These are phyloP conservation scores for Knufia petricola DNA, from an alignment of 2,329 filamentous ascomycete species.

Conservation along the genomic window DNA sequence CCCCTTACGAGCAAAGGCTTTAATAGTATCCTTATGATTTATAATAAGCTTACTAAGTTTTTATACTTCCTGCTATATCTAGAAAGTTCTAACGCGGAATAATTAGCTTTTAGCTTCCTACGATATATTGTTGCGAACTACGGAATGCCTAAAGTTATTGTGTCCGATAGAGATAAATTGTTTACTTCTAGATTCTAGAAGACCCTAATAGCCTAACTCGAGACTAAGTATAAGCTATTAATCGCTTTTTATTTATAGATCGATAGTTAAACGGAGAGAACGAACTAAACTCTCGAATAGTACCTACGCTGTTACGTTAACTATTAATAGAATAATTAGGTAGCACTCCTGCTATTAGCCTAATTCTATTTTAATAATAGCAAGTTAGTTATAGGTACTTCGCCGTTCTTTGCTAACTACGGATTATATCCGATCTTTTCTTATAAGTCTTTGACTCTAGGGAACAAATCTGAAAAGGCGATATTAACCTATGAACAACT, in stretches of 20 bases:
- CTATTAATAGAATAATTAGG: background rate
- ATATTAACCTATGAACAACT: background rate
- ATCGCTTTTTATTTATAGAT: background rate
- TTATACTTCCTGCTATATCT: constrained; percentile 5
- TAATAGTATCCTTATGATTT: constrained; percentile 11
- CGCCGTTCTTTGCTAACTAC: constrained; percentile 13
- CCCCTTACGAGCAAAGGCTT: constrained; percentile 7
- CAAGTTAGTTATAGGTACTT: constrained; percentile 3
- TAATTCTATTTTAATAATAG: constrained; percentile 5
- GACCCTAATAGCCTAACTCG: background rate
- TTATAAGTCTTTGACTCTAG: background rate
- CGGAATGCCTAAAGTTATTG: constrained; percentile 7
- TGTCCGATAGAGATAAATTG: background rate
- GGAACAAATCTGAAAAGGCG: background rate
- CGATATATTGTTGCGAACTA: constrained; percentile 10
- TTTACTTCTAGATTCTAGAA: background rate
- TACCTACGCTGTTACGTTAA: background rate
- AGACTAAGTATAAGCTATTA: background rate
- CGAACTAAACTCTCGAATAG: background rate
- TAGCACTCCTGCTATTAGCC: constrained; percentile 5
- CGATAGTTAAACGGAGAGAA: background rate
- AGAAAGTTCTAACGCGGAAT: constrained; percentile 2
- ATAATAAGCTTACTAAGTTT: constrained; percentile 10
- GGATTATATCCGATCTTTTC: background rate
- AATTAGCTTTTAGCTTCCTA: constrained; percentile 11